These are phyloP conservation scores for Cadophora sp. DNA, from an alignment of 2,329 filamentous ascomycete genomes.

Conservation along the genomic window DNA sequence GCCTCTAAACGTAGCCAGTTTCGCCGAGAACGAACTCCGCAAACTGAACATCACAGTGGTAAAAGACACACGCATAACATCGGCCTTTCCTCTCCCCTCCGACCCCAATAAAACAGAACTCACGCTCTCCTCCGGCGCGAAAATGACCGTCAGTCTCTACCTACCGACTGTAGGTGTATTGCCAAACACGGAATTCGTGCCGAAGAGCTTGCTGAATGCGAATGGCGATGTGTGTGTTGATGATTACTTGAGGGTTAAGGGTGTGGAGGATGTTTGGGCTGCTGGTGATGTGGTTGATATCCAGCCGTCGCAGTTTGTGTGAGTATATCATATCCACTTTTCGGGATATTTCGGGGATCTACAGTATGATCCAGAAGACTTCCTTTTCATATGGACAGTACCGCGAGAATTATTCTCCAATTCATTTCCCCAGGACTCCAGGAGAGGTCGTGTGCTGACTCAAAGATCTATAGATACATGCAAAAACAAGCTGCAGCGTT, in stretches of 20 bases:
- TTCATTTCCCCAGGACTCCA: no score
- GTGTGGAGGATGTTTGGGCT: constrained; percentile 45
- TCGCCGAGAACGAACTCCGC: constrained; percentile 57
- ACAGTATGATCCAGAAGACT: no score
- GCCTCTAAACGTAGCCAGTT: constrained; percentile 31
- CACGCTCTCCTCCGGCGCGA: constrained; percentile 54
- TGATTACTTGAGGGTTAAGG: constrained; percentile 56
- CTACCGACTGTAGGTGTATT: constrained; percentile 61
- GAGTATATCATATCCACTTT: no score
- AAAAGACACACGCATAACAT: constrained; percentile 51
- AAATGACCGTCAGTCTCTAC: constrained; percentile 60
- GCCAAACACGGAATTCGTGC: constrained; percentile 62
- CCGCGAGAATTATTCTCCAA: no score
- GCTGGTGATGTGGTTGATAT: constrained; percentile 39
- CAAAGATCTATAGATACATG: constrained; percentile 19
- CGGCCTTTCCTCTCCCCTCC: constrained; percentile 40
- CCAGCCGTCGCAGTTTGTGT: constrained; percentile 36
- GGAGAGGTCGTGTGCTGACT: no score
- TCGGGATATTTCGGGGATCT: no score
- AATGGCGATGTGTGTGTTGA: constrained; percentile 57
- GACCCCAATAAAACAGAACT: constrained; percentile 57
- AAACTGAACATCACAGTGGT: constrained; percentile 59
- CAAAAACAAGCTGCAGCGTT: constrained; percentile 34
- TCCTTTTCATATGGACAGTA: no score
- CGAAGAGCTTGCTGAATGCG: constrained; percentile 52